Base-by-base conservation (phyloP, 2,329 filamentous ascomycete genomes). In the Leptoxyphium fumago region DNA sequence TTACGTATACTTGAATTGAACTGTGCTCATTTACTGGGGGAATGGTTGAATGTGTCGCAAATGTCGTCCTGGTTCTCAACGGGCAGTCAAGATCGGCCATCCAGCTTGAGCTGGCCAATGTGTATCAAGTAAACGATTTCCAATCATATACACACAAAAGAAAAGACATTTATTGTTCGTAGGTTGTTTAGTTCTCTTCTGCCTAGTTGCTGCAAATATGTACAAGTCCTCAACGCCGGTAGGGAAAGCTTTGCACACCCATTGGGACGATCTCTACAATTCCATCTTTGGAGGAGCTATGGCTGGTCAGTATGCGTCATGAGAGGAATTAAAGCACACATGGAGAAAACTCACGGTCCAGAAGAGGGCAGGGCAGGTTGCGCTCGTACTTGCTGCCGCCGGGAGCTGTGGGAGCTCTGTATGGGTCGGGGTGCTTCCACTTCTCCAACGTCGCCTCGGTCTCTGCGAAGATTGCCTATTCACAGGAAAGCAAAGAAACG, bases 351-450 rank as follows among this genome's bases (percentile, higher is more conserved):
- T 74, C 70, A 95, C 89, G 80, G 50, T 86, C 82, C 46, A 93
- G 70, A 53, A 81, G 79, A 29, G 81, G 87, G 46, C 77, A 75
- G 29, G 86, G 84, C 44, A 96, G 64, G 65, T 98, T 98, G 63
- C 91, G 77, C 69, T 96, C 91, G 66, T 83, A 96, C 74, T 96
- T 96, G 51, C 86, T 94, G 53, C 89, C 91, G 74, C 91, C 91
- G 10, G 91, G 91, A 34, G 91, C 89, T 38, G 86, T 94, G 11
- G 91, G 91, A 52, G 82, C 77, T 54, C 77, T 72, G 63, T 94
- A 96, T 29, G 91, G 88, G 63, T 98, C 91, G 2, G 91, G 91
- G 61, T 98, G 91, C 69, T 96, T 96, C 89, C 89, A 98, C 64
- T 81, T 84, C 58, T 91, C 78, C 50, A 98, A 70, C 46, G 95